phyloP scores from a whole-genome alignment of 129 eudicot genomes.

The Glebionis coronaria region DNA sequence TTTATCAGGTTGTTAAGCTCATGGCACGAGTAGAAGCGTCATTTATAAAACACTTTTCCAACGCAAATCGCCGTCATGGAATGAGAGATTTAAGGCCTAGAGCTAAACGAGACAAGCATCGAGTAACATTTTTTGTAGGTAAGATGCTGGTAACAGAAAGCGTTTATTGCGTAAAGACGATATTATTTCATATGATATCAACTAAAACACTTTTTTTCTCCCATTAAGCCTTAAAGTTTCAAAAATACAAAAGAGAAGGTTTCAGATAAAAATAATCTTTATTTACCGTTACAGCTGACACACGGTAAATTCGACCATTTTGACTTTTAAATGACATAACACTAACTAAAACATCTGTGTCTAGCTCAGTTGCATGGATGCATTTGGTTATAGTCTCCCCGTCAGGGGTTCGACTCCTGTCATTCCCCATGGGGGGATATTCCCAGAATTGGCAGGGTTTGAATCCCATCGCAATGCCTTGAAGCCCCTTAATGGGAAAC shows the following conservation, averaged over 20 bases:
- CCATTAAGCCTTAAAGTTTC: neutral
- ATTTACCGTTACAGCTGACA: neutral
- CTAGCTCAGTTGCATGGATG: no score
- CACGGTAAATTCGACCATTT: neutral
- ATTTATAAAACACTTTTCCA: conserved; percentile 56
- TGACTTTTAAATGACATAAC: neutral
- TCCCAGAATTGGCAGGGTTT: no score
- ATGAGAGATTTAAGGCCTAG: conserved; percentile 45
- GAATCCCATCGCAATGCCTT: no score
- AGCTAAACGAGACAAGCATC: conserved; percentile 50
- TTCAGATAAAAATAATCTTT: neutral
- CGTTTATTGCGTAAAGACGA: neutral
- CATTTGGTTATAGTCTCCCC: no score
- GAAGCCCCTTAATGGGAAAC: no score
- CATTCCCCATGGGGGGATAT: no score
- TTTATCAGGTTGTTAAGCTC: conserved; percentile 43
- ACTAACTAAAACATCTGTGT: neutral
- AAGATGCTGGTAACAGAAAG: conserved; percentile 5
- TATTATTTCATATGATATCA: neutral
- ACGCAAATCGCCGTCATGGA: conserved; percentile 59
- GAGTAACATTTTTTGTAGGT: conserved; percentile 58
- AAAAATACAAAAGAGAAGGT: neutral
- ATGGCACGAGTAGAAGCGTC: conserved; percentile 54
- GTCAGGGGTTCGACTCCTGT: no score
- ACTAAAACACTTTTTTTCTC: neutral